Percentiles rank a stretch among this genome's conserved stretches.
Conservation (phyloP, 1,284 basidiomycete genomes). For the Trametes pubescens region DNA sequence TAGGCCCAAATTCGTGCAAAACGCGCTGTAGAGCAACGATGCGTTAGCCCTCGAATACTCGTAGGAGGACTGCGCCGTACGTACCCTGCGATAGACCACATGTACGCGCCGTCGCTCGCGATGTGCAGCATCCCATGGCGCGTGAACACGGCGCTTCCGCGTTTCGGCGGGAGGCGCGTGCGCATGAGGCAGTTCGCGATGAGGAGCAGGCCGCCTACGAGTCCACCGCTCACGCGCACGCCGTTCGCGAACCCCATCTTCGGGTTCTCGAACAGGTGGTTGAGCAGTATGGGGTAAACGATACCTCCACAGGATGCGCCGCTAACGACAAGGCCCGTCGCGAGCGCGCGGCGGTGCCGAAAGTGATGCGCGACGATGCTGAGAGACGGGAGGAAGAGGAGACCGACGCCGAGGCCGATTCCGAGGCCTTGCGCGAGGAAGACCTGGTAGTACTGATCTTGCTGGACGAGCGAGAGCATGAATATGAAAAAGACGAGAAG, state of each 20-base stretch:
- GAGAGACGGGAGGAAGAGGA: conserved; percentile 61
- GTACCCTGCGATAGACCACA: conserved; percentile 53
- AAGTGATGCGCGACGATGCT: conserved; percentile 59
- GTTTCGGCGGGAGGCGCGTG: conserved; percentile 46
- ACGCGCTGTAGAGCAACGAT: conserved; percentile 42
- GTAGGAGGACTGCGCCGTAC: conserved; percentile 20
- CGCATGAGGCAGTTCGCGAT: conserved; percentile 67
- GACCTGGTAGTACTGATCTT: conserved; percentile 49
- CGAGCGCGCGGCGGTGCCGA: conserved; percentile 52
- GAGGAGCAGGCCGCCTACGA: conserved; percentile 66
- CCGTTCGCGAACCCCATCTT: conserved; percentile 69
- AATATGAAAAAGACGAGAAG: conserved; percentile 45
- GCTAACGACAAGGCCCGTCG: conserved; percentile 58
- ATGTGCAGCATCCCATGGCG: conserved; percentile 37
- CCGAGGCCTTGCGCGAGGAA: conserved; percentile 61
- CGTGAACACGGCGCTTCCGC: conserved; percentile 17
- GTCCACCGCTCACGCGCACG: conserved; percentile 69
- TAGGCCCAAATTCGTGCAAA: conserved; percentile 53
- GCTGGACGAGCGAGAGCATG: conserved; percentile 45
- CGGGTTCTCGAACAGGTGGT: conserved; percentile 65
- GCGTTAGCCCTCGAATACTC: not conserved
- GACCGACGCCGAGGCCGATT: conserved; percentile 57
- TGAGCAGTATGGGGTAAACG: conserved; percentile 59
- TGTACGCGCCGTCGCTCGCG: conserved; percentile 53
- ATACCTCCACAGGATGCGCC: conserved; percentile 59